Conservation (phyloP, 2,329 filamentous ascomycete genomes). For the Colletotrichum orchidophilum region DNA sequence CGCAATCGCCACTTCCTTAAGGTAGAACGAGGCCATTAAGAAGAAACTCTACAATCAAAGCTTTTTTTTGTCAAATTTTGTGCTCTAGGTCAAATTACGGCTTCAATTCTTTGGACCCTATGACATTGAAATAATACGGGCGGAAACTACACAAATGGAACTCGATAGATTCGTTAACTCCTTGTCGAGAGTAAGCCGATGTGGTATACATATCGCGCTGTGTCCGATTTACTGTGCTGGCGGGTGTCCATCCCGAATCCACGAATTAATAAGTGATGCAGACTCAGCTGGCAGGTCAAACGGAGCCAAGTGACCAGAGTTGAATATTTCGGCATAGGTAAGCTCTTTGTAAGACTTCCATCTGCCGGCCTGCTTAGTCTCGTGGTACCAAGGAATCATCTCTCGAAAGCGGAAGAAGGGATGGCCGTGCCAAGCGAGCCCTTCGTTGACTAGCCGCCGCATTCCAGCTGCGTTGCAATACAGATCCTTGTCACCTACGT, state of each 20-base stretch:
- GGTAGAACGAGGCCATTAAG: too few relatives aligned
- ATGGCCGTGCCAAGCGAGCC: neutral
- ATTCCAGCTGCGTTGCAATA: constrained; percentile 20
- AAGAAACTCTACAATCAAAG: too few relatives aligned
- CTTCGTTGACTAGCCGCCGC: constrained; percentile 3
- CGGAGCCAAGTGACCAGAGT: constrained; percentile 11
- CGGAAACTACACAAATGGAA: too few relatives aligned
- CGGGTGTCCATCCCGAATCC: neutral
- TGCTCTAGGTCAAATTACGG: too few relatives aligned
- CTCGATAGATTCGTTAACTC: too few relatives aligned
- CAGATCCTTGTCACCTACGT: constrained; percentile 17
- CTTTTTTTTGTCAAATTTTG: too few relatives aligned
- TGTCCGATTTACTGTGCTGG: neutral
- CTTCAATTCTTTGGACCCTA: too few relatives aligned
- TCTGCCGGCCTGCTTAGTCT: neutral
- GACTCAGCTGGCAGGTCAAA: constrained; percentile 8
- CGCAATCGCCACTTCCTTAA: too few relatives aligned
- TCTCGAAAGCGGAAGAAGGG: constrained; percentile 10
- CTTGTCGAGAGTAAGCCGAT: too few relatives aligned
- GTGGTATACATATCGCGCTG: too few relatives aligned
- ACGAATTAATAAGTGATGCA: neutral
- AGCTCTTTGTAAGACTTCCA: constrained; percentile 1
- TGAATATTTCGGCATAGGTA: constrained; percentile 11
- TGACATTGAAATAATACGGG: too few relatives aligned
- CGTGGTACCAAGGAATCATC: constrained; percentile 4